A percentile compares a stretch with the other conserved stretches of the same genome.
Evolutionary conservation across 108 stramenopile species (phyloP).

Genomic region (Pseudonitzschia multiseries): DNA sequence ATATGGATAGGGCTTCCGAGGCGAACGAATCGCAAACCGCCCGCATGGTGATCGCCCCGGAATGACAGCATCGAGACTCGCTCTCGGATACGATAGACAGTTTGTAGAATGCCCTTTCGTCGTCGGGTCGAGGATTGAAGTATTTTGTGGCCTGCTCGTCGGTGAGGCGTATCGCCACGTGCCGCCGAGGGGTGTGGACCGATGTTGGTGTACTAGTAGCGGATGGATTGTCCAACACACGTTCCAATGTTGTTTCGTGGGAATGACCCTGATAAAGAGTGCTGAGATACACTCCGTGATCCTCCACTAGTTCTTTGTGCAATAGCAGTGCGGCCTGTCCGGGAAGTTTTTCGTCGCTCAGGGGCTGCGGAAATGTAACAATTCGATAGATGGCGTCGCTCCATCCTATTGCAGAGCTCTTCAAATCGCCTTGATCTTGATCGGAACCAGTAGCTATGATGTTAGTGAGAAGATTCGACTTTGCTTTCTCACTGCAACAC

Average conservation of each 20-base stretch:
- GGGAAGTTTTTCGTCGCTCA: conserved; percentile 3
- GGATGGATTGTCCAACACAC: background rate
- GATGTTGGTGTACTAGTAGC: background rate
- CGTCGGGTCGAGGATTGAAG: background rate
- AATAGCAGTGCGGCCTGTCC: conserved; percentile 7
- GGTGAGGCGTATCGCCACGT: background rate
- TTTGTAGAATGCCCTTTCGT: conserved; percentile 8
- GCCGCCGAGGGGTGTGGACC: background rate
- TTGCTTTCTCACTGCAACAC: background rate
- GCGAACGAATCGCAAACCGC: background rate
- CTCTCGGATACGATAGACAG: background rate
- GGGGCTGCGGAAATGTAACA: background rate
- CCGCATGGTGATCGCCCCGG: background rate
- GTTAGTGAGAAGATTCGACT: background rate
- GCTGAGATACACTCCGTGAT: conserved; percentile 10
- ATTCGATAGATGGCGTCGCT: conserved; percentile 23
- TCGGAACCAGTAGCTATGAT: conserved; percentile 2
- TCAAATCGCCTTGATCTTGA: background rate
- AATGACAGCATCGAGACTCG: background rate
- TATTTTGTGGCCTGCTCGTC: conserved; percentile 4
- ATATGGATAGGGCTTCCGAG: conserved; percentile 11
- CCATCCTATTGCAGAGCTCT: conserved; percentile 19
- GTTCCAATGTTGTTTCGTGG: background rate
- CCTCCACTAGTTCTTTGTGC: conserved; percentile 4
- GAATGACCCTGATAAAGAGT: conserved; percentile 7